Evolutionary conservation across 2,329 filamentous ascomycete species (phyloP).

Genomic region (Verticillium isaacii): DNA sequence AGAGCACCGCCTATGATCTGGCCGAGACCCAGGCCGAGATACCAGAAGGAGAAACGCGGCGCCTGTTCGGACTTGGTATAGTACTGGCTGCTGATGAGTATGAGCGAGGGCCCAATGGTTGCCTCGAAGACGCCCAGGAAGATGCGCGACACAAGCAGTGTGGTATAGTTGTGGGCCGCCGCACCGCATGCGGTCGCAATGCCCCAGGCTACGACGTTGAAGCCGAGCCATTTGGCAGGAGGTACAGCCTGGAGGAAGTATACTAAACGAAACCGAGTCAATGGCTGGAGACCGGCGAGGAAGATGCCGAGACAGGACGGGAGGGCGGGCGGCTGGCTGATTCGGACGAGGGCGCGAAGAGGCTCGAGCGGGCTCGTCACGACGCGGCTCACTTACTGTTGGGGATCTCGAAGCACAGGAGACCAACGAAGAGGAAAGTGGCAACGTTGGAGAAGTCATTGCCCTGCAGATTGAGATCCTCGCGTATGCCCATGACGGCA

Average conservation of each 20-base stretch:
- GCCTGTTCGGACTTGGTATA: constrained; percentile 54
- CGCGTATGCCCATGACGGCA: constrained; percentile 58
- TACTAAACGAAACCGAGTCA: constrained; percentile 25
- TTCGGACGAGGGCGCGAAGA: not conserved
- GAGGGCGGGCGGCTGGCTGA: not conserved
- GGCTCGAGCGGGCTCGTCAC: not conserved
- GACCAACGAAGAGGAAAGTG: constrained; percentile 59
- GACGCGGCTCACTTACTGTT: constrained; percentile 37
- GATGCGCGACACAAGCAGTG: constrained; percentile 49
- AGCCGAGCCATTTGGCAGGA: constrained; percentile 55
- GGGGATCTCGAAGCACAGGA: constrained; percentile 54
- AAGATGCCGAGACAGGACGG: not conserved
- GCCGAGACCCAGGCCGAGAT: constrained; percentile 52
- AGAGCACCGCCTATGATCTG: constrained; percentile 43
- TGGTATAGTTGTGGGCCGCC: constrained; percentile 47
- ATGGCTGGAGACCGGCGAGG: not conserved
- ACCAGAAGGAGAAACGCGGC: constrained; percentile 57
- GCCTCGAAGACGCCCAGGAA: constrained; percentile 59
- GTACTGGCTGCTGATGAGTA: constrained; percentile 57
- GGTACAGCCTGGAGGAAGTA: constrained; percentile 57
- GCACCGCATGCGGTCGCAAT: constrained; percentile 49
- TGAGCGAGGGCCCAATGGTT: constrained; percentile 53
- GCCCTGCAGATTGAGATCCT: constrained; percentile 48
- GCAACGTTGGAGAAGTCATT: constrained; percentile 61
- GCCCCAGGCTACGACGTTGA: constrained; percentile 56